These are phyloP conservation scores for Suhomyces yuchorum DNA, from an alignment of 1,139 yeast genomes.

Conservation along the genomic window DNA sequence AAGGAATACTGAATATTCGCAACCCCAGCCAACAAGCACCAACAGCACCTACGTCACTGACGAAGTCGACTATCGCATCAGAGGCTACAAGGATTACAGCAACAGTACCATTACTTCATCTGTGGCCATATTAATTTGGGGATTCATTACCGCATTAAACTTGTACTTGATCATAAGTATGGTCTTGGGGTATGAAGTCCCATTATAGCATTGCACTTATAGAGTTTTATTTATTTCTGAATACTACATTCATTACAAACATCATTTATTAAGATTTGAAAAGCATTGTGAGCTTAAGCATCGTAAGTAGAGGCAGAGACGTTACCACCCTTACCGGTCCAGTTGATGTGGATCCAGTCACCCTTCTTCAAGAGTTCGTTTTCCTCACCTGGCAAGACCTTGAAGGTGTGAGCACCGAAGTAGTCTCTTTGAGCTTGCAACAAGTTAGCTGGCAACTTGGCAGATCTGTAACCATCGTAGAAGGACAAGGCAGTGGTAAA, in stretches of 20 bases:
- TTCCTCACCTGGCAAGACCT: constrained; percentile 86
- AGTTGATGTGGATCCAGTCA: constrained; percentile 90
- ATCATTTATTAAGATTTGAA: background rate
- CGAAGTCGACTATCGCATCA: constrained; percentile 22
- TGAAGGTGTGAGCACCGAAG: constrained; percentile 99
- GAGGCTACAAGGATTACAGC: constrained; percentile 54
- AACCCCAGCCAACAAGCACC: background rate
- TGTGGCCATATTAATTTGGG: constrained; percentile 53
- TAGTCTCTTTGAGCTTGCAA: constrained; percentile 99
- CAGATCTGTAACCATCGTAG: constrained; percentile 99
- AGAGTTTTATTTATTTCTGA: constrained; percentile 1
- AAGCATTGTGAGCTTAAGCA: constrained; percentile 53
- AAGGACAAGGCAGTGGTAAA: constrained; percentile 94
- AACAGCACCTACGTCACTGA: background rate
- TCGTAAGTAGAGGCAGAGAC: constrained; percentile 93
- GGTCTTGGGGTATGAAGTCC: constrained; percentile 46
- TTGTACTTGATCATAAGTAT: constrained; percentile 52
- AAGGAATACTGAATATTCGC: constrained; percentile 1
- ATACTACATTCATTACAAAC: background rate
- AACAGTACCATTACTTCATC: constrained; percentile 50
- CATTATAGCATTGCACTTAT: constrained; percentile 19
- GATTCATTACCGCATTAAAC: constrained; percentile 52
- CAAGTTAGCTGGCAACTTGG: constrained; percentile 93
- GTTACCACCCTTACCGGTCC: constrained; percentile 99
- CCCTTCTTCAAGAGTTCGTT: constrained; percentile 74